Evolutionary conservation across 2,329 filamentous ascomycete genomes (phyloP), one percentile per base, ranked within the genome.

Genomic region (Hypoxylon sp.): DNA sequence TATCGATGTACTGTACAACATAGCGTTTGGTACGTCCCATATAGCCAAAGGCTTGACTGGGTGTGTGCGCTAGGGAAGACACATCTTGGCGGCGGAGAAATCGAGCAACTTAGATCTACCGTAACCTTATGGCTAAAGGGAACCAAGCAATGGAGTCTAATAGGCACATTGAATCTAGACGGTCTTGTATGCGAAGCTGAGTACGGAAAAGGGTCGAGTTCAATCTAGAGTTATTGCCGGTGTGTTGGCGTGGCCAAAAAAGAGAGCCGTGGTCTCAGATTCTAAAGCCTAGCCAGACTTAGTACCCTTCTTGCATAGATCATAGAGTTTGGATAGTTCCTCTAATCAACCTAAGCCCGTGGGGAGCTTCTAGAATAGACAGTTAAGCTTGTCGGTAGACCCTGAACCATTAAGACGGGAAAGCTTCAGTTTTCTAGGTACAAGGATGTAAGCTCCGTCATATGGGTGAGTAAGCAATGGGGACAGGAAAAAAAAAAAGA

Each of bases 81-180:
- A 26, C 19, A 57, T 44, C 65, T 65, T 68, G 65, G 68, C 65
- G 50, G 68, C 62, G 65, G 68, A 68, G 65, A 68, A 61, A 63
- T 63, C 63, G 58, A 63, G 39, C 22, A 57, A 52, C 44, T 22
- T 29, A 55, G 68, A 70, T 70, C 65, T 59, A 42, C 47, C 46
- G 46, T 42, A 42, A 33, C 64, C 14, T 58, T 48, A 26, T 63
- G 42, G 64, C 35, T 62, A 52, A 51, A 54, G 24, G 42, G 46
- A 58, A 48, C 54, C 48, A 53, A 53, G 58, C 50, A 50, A 57
- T 13, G 42, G 44, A n/a, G 39, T 48, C 52, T 26, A 48, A 37
- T 47, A 48, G 19, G 24, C 14, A 10, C 31, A 22, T 26, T 19
- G 35, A 17, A 22, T 53, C 22, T 46, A 53, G 42, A 62, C 17